These are phyloP conservation scores for Stachybotrys echinatus DNA, from an alignment of 2,329 filamentous ascomycete species.

Conservation along the genomic window DNA sequence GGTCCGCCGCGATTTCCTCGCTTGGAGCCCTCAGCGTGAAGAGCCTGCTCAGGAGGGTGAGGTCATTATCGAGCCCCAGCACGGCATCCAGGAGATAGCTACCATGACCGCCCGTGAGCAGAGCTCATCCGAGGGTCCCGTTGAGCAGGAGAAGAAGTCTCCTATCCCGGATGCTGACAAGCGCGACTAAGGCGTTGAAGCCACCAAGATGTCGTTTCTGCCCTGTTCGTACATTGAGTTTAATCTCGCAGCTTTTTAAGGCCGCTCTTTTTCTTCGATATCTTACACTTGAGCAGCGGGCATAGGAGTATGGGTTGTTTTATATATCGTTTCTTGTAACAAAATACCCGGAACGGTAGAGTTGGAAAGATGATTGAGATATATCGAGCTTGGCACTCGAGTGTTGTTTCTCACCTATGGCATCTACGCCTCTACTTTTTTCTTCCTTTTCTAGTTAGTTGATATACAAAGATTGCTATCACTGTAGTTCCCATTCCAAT, in stretches of 20 bases:
- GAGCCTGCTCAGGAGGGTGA: conserved; percentile 56
- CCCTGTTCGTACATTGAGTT: no score
- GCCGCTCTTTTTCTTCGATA: conserved; percentile 3
- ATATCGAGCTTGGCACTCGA: no score
- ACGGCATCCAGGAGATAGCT: conserved; percentile 65
- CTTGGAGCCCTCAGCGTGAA: conserved; percentile 73
- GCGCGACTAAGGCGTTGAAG: conserved; percentile 4
- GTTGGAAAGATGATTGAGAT: no score
- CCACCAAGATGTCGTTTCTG: no score
- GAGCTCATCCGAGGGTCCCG: conserved; percentile 13
- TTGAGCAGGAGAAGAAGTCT: conserved; percentile 13
- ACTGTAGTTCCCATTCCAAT: no score
- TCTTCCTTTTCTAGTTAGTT: no score
- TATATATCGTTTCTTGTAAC: background rate
- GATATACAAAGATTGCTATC: no score
- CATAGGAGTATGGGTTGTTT: conserved; percentile 14
- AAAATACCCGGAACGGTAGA: background rate
- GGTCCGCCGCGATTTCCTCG: conserved; percentile 81
- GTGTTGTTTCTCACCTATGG: no score
- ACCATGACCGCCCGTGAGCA: conserved; percentile 27
- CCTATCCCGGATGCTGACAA: conserved; percentile 13
- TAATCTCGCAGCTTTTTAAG: conserved; percentile 3
- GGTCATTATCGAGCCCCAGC: conserved; percentile 55
- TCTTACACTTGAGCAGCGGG: conserved; percentile 14
- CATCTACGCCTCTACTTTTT: no score